Conservation (phyloP, 2,329 filamentous ascomycete genomes). For the Pezicula neosporulosa region DNA sequence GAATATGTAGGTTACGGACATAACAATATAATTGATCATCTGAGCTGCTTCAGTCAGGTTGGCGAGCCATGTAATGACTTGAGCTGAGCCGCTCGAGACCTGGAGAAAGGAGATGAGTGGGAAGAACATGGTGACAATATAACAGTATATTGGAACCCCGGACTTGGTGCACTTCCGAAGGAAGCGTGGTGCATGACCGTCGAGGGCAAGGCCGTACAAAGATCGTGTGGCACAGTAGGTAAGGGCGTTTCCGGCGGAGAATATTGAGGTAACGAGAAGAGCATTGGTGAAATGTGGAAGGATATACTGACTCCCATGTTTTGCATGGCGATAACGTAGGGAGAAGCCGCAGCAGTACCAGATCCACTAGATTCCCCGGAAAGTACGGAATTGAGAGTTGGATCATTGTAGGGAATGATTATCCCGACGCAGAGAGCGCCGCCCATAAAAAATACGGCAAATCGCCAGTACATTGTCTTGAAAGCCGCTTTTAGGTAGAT, state of each 20-base stretch:
- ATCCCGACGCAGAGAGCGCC: constrained; percentile 53
- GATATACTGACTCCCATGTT: too few species aligned
- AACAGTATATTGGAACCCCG: constrained; percentile 59
- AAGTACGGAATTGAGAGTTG: constrained; percentile 48
- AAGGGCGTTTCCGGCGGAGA: too few species aligned
- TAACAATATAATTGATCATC: constrained; percentile 52
- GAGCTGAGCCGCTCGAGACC: constrained; percentile 45
- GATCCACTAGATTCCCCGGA: constrained; percentile 40
- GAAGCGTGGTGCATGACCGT: too few species aligned
- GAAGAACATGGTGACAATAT: constrained; percentile 49
- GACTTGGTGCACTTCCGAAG: constrained; percentile 55
- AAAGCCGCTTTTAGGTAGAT: constrained; percentile 51
- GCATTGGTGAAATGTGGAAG: too few species aligned
- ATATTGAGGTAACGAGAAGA: too few species aligned
- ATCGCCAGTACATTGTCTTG: constrained; percentile 58
- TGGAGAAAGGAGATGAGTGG: constrained; percentile 51
- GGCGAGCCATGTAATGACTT: too few species aligned
- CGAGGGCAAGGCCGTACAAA: too few species aligned
- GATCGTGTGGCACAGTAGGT: too few species aligned
- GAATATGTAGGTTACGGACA: constrained; percentile 55
- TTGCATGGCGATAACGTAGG: constrained; percentile 63
- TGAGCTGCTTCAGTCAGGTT: not conserved
- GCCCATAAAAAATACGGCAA: constrained; percentile 57
- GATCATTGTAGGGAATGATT: constrained; percentile 50
- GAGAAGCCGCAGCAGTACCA: constrained; percentile 54